Evolutionary conservation across 2,329 filamentous ascomycete genomes (phyloP).

Genomic region (Fusarium guadeloupense): DNA sequence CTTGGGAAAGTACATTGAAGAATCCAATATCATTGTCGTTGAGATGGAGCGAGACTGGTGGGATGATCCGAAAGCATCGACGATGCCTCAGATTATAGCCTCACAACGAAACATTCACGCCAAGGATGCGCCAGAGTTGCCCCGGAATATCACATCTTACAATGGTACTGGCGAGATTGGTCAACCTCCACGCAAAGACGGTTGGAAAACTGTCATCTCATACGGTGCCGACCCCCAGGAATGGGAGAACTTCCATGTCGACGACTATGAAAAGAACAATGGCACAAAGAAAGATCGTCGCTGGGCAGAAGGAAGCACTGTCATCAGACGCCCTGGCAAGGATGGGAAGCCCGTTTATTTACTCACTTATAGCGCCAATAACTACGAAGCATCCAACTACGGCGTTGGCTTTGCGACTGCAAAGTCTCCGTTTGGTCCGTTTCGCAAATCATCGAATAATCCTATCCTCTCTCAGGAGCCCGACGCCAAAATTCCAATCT

Average conservation of each 20-base stretch:
- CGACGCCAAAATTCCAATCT: slow-evolving; percentile 43
- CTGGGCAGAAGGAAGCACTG: slow-evolving; percentile 50
- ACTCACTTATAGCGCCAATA: slow-evolving; percentile 44
- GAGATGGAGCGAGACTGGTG: slow-evolving; percentile 49
- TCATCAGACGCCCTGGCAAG: slow-evolving; percentile 37
- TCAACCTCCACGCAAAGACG: slow-evolving; percentile 47
- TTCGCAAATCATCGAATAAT: slow-evolving; percentile 46
- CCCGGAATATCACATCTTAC: slow-evolving; percentile 46
- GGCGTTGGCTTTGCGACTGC: slow-evolving; percentile 49
- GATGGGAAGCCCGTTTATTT: slow-evolving; percentile 44
- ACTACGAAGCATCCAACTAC: slow-evolving; percentile 51
- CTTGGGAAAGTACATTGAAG: slow-evolving; percentile 49
- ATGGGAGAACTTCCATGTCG: slow-evolving; percentile 50
- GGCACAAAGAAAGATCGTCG: slow-evolving; percentile 49
- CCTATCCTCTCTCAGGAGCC: slow-evolving; percentile 46
- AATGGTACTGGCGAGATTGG: slow-evolving; percentile 50
- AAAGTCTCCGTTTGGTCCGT: slow-evolving; percentile 46
- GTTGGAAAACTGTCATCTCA: slow-evolving; percentile 50
- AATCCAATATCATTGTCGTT: slow-evolving; percentile 51
- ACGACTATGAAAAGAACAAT: slow-evolving; percentile 47
- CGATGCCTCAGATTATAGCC: slow-evolving; percentile 47
- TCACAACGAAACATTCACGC: slow-evolving; percentile 45
- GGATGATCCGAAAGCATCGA: slow-evolving; percentile 47
- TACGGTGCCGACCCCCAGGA: slow-evolving; percentile 48
- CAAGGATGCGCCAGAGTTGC: slow-evolving; percentile 39